Conservation (phyloP, 2,329 filamentous ascomycete species). For the Talaromyces sp. region DNA sequence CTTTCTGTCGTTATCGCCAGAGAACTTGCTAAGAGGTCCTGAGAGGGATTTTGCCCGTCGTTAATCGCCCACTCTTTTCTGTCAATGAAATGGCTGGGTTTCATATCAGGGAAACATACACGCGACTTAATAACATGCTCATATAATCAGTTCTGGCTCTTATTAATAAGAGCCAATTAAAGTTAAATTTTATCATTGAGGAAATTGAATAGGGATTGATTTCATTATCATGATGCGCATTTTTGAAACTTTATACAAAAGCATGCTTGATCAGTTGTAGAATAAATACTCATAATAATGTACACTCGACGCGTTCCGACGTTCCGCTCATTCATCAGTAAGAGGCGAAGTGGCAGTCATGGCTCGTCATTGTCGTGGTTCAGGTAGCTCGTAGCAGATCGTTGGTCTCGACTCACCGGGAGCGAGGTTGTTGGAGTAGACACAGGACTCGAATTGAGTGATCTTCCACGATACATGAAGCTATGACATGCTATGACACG, state of each 20-base stretch:
- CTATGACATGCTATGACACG: not conserved
- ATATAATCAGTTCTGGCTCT: no score
- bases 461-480: not conserved
- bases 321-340: not conserved
- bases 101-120: conserved; percentile 46
- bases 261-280: not conserved
- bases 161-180: not conserved
- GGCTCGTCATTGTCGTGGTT: not conserved
- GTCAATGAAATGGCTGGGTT: conserved; percentile 46
- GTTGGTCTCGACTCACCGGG: not conserved
- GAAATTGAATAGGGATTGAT: no score
- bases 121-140: no score
- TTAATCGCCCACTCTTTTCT: conserved; percentile 51
- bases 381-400: not conserved
- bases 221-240: no score
- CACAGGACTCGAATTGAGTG: not conserved
- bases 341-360: not conserved
- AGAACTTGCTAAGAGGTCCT: conserved; percentile 34
- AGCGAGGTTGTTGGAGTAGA: not conserved
- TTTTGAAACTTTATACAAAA: not conserved
- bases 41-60: conserved; percentile 45
- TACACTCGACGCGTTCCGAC: not conserved
- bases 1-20: conserved; percentile 44
- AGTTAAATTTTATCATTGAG: not conserved
- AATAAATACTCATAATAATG: not conserved